Conservation (phyloP, 345 rosid genomes). For the Lepidium aucheri region DNA sequence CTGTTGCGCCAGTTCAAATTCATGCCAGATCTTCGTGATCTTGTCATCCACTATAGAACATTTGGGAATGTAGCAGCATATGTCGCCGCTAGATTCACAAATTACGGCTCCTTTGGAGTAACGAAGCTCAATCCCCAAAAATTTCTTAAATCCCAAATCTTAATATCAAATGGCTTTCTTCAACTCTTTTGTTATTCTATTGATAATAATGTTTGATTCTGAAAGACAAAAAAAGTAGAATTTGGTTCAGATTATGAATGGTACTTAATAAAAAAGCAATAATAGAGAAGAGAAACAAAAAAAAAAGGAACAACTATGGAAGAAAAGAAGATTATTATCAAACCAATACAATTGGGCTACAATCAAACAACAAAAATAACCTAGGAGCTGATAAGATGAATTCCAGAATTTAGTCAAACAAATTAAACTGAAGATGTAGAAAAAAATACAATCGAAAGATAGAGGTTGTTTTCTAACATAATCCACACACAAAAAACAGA, state of each 20-base stretch:
- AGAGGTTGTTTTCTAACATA: no score
- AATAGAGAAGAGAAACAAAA: no score
- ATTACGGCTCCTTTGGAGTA: constrained; percentile 24
- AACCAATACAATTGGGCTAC: neutral
- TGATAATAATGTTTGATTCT: no score
- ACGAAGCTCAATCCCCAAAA: constrained; percentile 26
- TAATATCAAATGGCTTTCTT: neutral
- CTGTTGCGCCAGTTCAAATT: constrained; percentile 59
- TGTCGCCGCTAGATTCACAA: constrained; percentile 35
- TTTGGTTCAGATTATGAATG: no score
- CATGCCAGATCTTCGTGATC: constrained; percentile 46
- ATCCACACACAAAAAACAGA: no score
- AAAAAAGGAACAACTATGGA: no score
- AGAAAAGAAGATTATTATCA: no score
- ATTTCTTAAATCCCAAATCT: constrained; percentile 14
- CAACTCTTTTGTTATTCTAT: no score
- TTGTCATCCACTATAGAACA: constrained; percentile 29
- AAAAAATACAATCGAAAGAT: constrained; percentile 52
- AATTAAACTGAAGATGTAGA: neutral
- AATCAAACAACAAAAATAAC: neutral
- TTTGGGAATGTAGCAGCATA: constrained; percentile 16
- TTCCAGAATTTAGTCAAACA: neutral
- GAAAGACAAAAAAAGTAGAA: no score
- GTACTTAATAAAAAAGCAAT: no score
- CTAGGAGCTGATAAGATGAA: neutral